phyloP scores from a whole-genome alignment of 352 stramenopile genomes.

The Pythium biforme region DNA sequence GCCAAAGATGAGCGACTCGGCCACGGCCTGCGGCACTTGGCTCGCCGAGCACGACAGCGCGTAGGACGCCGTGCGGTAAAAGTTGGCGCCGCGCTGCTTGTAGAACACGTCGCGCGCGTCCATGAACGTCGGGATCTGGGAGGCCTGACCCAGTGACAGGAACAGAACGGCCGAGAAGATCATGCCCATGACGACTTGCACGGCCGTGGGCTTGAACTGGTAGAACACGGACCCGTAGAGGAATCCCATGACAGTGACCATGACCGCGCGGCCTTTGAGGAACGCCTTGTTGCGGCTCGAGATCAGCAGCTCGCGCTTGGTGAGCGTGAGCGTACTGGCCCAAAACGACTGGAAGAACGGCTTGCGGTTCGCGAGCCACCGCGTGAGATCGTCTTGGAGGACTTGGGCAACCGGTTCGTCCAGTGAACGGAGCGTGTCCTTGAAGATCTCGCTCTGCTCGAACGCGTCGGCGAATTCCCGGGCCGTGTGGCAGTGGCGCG shows the following conservation, averaged over 20 bases:
- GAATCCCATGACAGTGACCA: constrained; percentile 32
- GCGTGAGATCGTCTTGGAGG: constrained; percentile 55
- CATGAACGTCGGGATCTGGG: constrained; percentile 66
- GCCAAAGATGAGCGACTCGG: constrained; percentile 42
- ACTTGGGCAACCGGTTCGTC: constrained; percentile 27
- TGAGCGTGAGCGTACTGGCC: constrained; percentile 6
- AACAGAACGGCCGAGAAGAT: constrained; percentile 14
- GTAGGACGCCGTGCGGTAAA: constrained; percentile 64
- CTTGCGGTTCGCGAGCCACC: constrained; percentile 74
- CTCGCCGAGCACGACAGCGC: constrained; percentile 40
- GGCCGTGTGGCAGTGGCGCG: constrained; percentile 27
- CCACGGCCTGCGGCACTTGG: constrained; percentile 39
- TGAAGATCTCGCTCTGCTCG: constrained; percentile 13
- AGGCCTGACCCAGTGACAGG: constrained; percentile 32
- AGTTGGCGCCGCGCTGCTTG: constrained; percentile 69
- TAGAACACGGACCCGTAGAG: constrained; percentile 29
- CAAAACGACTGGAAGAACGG: constrained; percentile 26
- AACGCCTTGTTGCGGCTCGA: constrained; percentile 36
- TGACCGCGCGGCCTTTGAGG: constrained; percentile 27
- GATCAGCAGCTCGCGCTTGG: constrained; percentile 45
- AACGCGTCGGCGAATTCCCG: constrained; percentile 22
- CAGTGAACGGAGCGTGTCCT: constrained; percentile 34
- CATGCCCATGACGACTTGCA: constrained; percentile 48
- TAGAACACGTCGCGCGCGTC: constrained; percentile 49
- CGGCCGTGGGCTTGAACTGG: constrained; percentile 17